Base-by-base conservation (phyloP, 345 rosid species). In the Salix viminalis region DNA sequence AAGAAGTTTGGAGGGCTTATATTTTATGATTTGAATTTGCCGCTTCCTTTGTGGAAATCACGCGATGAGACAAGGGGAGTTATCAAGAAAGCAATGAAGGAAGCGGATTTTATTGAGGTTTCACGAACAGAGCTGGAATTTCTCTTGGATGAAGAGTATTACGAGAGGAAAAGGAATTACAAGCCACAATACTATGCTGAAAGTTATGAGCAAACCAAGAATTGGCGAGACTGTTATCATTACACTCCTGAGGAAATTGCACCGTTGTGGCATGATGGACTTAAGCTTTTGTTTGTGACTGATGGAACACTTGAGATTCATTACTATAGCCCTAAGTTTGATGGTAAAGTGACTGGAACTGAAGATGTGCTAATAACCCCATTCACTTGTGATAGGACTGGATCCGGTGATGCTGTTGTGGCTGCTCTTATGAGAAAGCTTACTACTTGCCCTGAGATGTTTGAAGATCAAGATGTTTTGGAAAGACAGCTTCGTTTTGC, bases 401-500 rank as follows among this genome's bases (percentile, higher is more conserved):
- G 99, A 74, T 90, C 99, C 1, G 99, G 99, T 24, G 99, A 95
- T 85, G 99, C 97, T 75, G 85, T 91, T 74, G 97, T 93, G 72
- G 99, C 97, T 73, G 97, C 84, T 18, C 89, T 95, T 18, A 85
- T 91, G 89, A 89, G 99, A 69, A 95, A 91, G 87, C 88, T 93
- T 70, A 86, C 92, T 10, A 88, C 85, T 79, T 84, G 62, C 65
- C 93, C 97, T 10, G 97, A 90, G 81, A 93, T 93, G 97, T 87
- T 86, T 70, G 90, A 85, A 65, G 77, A 93, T 80, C 91, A 90
- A 78, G 97, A 93, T 75, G 64, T 84, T 76, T 72, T 90, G 85
- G 94, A 89, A 83, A 86, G 97, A 81, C 96, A 95, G 87, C 97
- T 95, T 44, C 87, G 97, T 30, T 95, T 93, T 72, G 97, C 90